Evolutionary conservation across 1,139 yeast genomes (phyloP), one percentile per base, ranked within the genome.

Genomic region (Saccharomyces hybrid): DNA sequence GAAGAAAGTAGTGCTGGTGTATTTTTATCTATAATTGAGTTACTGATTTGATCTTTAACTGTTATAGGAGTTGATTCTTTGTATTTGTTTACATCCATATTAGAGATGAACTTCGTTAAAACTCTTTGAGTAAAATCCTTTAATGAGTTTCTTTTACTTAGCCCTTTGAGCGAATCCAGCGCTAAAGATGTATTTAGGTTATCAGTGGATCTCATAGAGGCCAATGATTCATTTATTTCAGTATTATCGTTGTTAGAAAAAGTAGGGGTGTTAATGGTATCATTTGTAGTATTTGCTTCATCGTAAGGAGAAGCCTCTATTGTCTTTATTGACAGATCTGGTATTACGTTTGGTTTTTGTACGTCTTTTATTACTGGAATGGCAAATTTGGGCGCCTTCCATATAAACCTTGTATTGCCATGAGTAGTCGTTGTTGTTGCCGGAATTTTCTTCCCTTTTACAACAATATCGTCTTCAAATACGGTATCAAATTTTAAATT

Each of bases 371-470:
- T 48, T 1, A 60, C 61, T 2, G 69, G 66, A 14, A 55, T 55
- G 1, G 67, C 60, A 26, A 59, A 59, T 42, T 59, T 62, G 3
- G 67, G 62, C 2, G 62, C 55, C 32, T 60, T 61, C 69, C 69
- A 66, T 23, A 46, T 46, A 25, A 46, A 46, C 11, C 13, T 26
- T 25, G 31, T 27, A 13, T 46, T 46, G 11, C 31, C 31, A 6
- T 63, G 53, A 11, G 54, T 54, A 11, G 57, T 52, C 1, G 60
- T 27, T 14, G 42, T 49, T 14, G 31, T 41, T 53, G 48, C 13
- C 47, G 31, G n/a, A 46, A 20, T 28, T 50, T 51, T 46, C 14
- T 41, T 34, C 13, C 5, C 20, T 4, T 8, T 46, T 13, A 27
- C 29, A 26, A 46, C 29, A 14, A 25, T 13, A 1, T 14, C 25